phyloP scores from a whole-genome alignment of 1,284 basidiomycete species.

The Puccinia hordei region DNA sequence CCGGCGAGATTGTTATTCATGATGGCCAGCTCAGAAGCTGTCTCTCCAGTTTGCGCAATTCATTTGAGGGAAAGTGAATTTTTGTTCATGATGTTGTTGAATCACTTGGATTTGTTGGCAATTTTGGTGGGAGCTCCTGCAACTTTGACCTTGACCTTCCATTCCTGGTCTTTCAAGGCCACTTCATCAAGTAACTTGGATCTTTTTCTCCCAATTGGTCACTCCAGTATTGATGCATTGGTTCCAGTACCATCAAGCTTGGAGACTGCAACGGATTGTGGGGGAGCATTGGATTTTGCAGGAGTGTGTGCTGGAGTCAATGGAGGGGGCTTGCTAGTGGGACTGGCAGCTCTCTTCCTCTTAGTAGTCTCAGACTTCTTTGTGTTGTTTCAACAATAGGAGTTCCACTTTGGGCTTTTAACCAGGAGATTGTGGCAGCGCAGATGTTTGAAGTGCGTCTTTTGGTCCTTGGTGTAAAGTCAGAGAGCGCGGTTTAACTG shows the following conservation, averaged over 20 bases:
- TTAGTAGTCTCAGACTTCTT: background rate
- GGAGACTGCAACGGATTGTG: too few relatives aligned
- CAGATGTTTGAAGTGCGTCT: background rate
- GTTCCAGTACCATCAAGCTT: too few relatives aligned
- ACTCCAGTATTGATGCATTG: background rate
- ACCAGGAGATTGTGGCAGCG: background rate
- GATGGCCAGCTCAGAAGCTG: background rate
- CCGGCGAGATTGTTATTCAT: background rate
- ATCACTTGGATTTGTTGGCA: background rate
- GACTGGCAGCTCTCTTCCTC: background rate
- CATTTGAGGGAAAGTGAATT: background rate
- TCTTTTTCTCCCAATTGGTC: conserved; percentile 2
- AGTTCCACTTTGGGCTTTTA: background rate
- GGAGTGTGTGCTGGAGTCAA: background rate
- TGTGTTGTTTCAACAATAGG: background rate
- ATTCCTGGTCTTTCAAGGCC: background rate
- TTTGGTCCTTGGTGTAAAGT: background rate
- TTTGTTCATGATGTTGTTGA: background rate
- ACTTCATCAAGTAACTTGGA: background rate
- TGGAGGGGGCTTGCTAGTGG: background rate
- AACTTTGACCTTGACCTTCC: background rate
- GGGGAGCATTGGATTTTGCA: background rate
- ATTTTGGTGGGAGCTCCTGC: background rate
- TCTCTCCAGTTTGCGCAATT: background rate
- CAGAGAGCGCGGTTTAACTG: background rate